phyloP scores from a whole-genome alignment of 129 eudicot genomes.

The Pseudognaphalium luteoalbum region DNA sequence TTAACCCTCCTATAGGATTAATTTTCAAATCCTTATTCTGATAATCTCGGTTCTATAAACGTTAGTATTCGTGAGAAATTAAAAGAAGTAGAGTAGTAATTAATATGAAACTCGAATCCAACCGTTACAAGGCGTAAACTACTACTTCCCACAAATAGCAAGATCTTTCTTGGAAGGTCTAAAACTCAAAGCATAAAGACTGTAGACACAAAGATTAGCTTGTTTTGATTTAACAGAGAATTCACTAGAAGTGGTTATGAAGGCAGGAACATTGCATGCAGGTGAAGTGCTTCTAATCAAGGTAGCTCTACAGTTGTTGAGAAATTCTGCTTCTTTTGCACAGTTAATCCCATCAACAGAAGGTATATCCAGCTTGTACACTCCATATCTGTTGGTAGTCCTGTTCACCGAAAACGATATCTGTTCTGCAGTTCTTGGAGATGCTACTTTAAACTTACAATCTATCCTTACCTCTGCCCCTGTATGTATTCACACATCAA shows the following conservation, averaged over 20 bases:
- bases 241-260: slow-evolving; percentile 56
- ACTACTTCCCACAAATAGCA: slow-evolving; percentile 59
- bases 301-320: slow-evolving; percentile 66
- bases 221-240: slow-evolving; percentile 64
- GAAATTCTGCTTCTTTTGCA: slow-evolving; percentile 61
- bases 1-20: neutral
- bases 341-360: slow-evolving; percentile 89
- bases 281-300: slow-evolving; percentile 49
- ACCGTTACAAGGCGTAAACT: neutral
- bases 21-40: neutral
- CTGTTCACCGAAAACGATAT: slow-evolving; percentile 82
- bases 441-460: slow-evolving; percentile 71
- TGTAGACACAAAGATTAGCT: slow-evolving; percentile 74
- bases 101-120: slow-evolving; percentile 2
- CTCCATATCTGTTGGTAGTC: slow-evolving; percentile 74
- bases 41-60: neutral
- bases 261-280: slow-evolving; percentile 74
- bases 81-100: neutral
- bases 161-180: slow-evolving; percentile 59
- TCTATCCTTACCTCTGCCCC: slow-evolving; percentile 86
- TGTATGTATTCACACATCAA: slow-evolving; percentile 19
- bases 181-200: slow-evolving; percentile 63
- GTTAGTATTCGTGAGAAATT: slow-evolving; percentile 3
- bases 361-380: slow-evolving; percentile 73
- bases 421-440: slow-evolving; percentile 75